phyloP scores from a whole-genome alignment of 139 green algal species.

The Pseudopediastrum boryanum region DNA sequence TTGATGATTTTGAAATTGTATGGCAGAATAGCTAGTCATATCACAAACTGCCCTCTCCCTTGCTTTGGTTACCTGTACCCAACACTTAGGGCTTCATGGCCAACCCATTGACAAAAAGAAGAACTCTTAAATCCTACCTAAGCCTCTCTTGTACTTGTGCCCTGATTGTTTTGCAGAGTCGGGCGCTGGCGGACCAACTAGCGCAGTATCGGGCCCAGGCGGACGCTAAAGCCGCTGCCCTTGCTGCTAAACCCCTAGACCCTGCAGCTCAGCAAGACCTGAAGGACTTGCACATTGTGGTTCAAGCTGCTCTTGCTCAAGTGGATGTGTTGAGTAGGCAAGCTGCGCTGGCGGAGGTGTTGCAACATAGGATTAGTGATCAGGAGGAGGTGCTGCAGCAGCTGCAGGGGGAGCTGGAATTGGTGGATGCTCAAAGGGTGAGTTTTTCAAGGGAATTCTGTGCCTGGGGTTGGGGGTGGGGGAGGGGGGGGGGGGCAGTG shows the following conservation, averaged over 20 bases:
- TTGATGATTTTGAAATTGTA: too few relatives aligned
- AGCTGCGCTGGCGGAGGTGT: conserved; percentile 33
- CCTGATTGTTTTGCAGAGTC: too few relatives aligned
- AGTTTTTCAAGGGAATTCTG: too few relatives aligned
- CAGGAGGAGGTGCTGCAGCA: conserved; percentile 38
- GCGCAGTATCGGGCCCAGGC: conserved; percentile 13
- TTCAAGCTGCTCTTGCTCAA: conserved; percentile 37
- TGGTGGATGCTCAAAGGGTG: conserved; percentile 30
- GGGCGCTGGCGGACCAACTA: conserved; percentile 25
- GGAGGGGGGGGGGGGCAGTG: too few relatives aligned
- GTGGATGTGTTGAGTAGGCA: conserved; percentile 32
- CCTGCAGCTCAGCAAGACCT: conserved; percentile 21
- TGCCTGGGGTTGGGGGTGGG: too few relatives aligned
- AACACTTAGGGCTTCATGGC: too few relatives aligned
- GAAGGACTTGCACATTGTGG: conserved; percentile 21
- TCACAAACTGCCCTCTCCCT: too few relatives aligned
- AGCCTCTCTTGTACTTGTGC: too few relatives aligned
- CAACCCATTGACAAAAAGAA: too few relatives aligned
- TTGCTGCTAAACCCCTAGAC: conserved; percentile 22
- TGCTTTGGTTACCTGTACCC: too few relatives aligned
- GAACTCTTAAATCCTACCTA: too few relatives aligned
- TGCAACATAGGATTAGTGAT: conserved; percentile 33
- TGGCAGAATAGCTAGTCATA: too few relatives aligned
- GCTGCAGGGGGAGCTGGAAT: conserved; percentile 35
- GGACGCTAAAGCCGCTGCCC: conserved; percentile 9